phyloP scores from a whole-genome alignment of 441 rosid species.

The Metrosideros polymorpha region DNA sequence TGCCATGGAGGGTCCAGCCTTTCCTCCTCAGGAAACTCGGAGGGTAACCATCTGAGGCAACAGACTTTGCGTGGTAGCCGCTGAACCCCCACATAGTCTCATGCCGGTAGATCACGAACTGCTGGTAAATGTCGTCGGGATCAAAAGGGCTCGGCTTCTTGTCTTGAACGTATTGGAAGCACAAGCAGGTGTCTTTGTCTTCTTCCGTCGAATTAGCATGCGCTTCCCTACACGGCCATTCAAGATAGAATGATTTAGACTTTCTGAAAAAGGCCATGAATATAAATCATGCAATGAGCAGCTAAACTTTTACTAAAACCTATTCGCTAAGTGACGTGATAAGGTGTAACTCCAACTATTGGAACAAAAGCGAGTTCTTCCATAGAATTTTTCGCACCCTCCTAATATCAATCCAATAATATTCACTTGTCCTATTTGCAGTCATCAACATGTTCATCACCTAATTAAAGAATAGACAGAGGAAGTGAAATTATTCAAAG shows the following conservation, averaged over 20 bases:
- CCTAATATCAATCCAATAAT: neutral
- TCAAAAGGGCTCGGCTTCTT: slow-evolving; percentile 38
- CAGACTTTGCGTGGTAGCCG: slow-evolving; percentile 31
- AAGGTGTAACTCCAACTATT: neutral
- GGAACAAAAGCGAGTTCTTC: neutral
- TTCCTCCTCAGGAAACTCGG: slow-evolving; percentile 33
- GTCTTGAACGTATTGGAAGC: slow-evolving; percentile 23
- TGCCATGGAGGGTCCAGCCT: slow-evolving; percentile 37
- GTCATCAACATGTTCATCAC: neutral
- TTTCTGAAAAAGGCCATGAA: neutral
- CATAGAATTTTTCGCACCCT: neutral
- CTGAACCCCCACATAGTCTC: neutral
- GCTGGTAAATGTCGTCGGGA: slow-evolving; percentile 38
- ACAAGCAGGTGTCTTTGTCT: slow-evolving; percentile 34
- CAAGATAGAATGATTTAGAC: neutral
- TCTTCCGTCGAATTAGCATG: slow-evolving; percentile 35
- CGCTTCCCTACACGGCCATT: slow-evolving; percentile 23
- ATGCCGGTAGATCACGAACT: slow-evolving; percentile 30
- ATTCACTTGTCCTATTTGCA: neutral
- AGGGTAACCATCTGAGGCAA: slow-evolving; percentile 31
- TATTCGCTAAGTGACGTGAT: no score
- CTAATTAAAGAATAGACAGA: neutral
- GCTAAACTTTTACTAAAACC: neutral
- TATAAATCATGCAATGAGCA: neutral
- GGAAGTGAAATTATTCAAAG: neutral